Evolutionary conservation across 176 grass and related monocot species (phyloP).

Genomic region (Juncus inflexus): DNA sequence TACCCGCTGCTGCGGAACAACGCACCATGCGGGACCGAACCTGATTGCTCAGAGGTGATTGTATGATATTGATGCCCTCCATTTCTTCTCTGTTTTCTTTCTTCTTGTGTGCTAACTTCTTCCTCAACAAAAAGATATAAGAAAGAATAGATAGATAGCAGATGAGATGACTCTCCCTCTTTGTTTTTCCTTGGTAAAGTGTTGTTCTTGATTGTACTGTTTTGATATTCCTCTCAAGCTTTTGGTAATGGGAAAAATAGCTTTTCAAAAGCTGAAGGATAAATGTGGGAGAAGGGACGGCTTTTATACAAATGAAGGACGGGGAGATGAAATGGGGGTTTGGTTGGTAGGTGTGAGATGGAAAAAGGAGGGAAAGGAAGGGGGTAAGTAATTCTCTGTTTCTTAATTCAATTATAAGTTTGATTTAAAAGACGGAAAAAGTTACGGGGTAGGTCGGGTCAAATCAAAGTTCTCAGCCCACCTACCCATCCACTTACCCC

Average conservation of each 20-base stretch:
- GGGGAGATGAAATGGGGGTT: neutral
- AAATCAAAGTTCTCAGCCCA: neutral
- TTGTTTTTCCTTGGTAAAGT: neutral
- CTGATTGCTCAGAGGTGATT: constrained; percentile 30
- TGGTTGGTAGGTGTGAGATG: constrained; percentile 25
- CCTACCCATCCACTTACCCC: constrained; percentile 14
- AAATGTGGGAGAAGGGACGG: neutral
- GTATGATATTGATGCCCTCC: constrained; percentile 13
- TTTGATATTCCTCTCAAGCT: constrained; percentile 10
- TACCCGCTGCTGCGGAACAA: constrained; percentile 2
- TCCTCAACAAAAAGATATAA: neutral
- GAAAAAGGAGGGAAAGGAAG: constrained; percentile 11
- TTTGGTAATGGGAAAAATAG: constrained; percentile 19
- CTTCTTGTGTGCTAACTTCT: constrained; percentile 15
- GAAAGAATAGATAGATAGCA: neutral
- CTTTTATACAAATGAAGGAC: constrained; percentile 8
- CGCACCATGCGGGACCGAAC: constrained; percentile 12
- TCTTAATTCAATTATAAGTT: neutral
- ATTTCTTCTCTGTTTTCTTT: constrained; percentile 20
- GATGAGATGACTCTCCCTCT: neutral
- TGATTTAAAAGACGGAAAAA: too few species aligned
- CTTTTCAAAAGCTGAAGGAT: constrained; percentile 22
- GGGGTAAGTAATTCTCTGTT: constrained; percentile 6
- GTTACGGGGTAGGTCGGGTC: constrained; percentile 24
- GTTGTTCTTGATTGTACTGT: neutral